Evolutionary conservation across 2,329 filamentous ascomycete species (phyloP).

Genomic region (Colletotrichum scovillei): DNA sequence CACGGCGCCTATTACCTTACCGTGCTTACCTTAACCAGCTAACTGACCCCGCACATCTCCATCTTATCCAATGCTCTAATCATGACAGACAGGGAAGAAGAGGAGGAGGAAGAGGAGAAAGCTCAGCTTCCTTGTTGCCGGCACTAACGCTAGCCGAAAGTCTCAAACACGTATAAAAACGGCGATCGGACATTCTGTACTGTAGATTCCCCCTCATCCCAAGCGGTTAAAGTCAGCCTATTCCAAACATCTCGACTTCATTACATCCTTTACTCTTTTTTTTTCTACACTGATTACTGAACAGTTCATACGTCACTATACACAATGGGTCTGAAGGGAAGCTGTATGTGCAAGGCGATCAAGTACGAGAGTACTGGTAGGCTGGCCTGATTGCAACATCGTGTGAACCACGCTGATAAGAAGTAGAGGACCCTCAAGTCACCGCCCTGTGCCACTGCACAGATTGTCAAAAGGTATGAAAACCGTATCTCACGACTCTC

Average conservation of each 20-base stretch:
- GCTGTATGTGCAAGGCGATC: slow-evolving; percentile 51
- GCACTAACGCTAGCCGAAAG: slow-evolving; percentile 23
- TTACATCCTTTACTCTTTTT: background rate
- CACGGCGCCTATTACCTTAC: background rate
- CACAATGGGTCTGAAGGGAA: slow-evolving; percentile 40
- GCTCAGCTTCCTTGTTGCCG: slow-evolving; percentile 6
- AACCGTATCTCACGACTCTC: background rate
- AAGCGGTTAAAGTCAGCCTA: background rate
- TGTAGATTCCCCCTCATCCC: background rate
- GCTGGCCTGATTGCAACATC: slow-evolving; percentile 16
- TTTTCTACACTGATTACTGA: background rate
- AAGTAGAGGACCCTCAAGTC: slow-evolving; percentile 51
- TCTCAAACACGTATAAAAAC: slow-evolving; percentile 25
- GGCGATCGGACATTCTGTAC: background rate
- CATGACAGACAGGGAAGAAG: background rate
- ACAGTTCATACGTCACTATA: background rate
- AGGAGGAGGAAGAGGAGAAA: background rate
- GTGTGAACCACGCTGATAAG: background rate
- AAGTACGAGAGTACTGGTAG: slow-evolving; percentile 48
- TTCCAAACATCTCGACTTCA: background rate
- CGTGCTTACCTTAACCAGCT: background rate
- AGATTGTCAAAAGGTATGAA: slow-evolving; percentile 65
- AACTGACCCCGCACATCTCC: slow-evolving; percentile 1
- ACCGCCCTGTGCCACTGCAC: slow-evolving; percentile 64
- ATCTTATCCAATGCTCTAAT: background rate